Base-by-base conservation (phyloP, 768 basidiomycete species). In the Hericium alpestre region DNA sequence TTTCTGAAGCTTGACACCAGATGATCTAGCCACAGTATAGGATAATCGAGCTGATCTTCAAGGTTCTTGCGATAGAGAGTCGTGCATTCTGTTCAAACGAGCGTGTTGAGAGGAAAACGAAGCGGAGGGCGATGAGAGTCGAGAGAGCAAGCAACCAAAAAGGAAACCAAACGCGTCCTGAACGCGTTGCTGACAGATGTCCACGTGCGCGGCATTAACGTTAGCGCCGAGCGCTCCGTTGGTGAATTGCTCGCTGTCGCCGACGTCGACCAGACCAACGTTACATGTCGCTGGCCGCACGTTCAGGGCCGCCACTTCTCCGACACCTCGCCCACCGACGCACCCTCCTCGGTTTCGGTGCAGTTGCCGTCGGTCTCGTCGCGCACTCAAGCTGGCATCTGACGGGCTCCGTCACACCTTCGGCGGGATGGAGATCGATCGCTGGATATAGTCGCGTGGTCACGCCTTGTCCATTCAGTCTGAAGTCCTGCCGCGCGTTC, bases 331-430 rank as follows among this genome's bases (percentile, higher is more conserved):
- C 43, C 43, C 43, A 46, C 20, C n/a, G 20, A n/a, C 43, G 43
- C 3, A 46, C 43, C n/a, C 8, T 46, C n/a, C 43, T 46, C 43
- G 18, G 43, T 16, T 55, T 58, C 2, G 49, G 60, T 38, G 43
- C 55, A 13, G 12, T 61, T 15, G 60, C 58, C 1, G 51, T 50
- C 4, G 8, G 58, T 43, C 47, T 61, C 37, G 51, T 58, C 37
- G 55, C 58, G 40, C 57, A 20, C 43, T 18, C 43, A 18, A 46
- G n/a, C 32, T 32, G 32, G 32, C 6, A 32, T 32, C 32, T 32
- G 32, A 20, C 43, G 16, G 16, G 43, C n/a, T n/a, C 23, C 38
- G 11, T 54, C 10, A 50, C 49, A 13, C 15, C 10, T 23, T 32
- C 25, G 22, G 43, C 43, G 43, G 43, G 43, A 46, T 53, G 48